phyloP scores from a whole-genome alignment of 495 filamentous ascomycete genomes.

The Usnea hakonensis region DNA sequence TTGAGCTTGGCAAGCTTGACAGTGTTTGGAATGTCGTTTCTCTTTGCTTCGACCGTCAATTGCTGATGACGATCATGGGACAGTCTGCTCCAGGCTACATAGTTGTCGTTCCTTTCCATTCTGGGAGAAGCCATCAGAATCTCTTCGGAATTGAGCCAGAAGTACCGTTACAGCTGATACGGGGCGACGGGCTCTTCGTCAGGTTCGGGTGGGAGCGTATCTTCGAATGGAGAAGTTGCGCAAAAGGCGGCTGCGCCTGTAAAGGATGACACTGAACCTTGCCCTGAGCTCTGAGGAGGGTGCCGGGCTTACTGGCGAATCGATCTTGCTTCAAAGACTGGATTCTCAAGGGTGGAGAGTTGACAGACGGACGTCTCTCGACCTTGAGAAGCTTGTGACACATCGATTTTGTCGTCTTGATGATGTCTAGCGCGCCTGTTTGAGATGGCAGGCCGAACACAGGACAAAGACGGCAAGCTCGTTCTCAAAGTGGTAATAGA shows the following conservation, averaged over 20 bases:
- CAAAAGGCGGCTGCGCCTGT: neutral
- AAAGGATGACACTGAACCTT: neutral
- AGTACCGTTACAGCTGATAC: too few relatives aligned
- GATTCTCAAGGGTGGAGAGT: neutral
- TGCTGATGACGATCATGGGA: too few relatives aligned
- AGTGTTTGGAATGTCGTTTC: too few relatives aligned
- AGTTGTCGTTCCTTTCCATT: too few relatives aligned
- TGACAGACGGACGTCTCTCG: neutral
- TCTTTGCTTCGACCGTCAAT: too few relatives aligned
- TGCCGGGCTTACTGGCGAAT: neutral
- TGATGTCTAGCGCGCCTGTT: conserved; percentile 62
- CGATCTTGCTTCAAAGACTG: neutral
- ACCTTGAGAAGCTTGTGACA: conserved; percentile 58
- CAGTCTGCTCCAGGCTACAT: too few relatives aligned
- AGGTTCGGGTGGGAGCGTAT: neutral
- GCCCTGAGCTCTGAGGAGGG: neutral
- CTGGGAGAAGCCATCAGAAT: too few relatives aligned
- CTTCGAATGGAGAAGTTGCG: neutral
- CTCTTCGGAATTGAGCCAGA: too few relatives aligned
- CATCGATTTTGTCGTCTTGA: conserved; percentile 65
- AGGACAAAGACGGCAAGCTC: conserved; percentile 67
- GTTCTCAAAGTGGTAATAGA: conserved; percentile 83
- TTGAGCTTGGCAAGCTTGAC: too few relatives aligned
- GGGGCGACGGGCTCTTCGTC: neutral
- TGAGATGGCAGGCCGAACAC: conserved; percentile 67